A percentile compares a stretch with the other conserved stretches of the same genome.
Evolutionary conservation across 345 rosid species (phyloP).

Genomic region (Rhodamnia argentea): DNA sequence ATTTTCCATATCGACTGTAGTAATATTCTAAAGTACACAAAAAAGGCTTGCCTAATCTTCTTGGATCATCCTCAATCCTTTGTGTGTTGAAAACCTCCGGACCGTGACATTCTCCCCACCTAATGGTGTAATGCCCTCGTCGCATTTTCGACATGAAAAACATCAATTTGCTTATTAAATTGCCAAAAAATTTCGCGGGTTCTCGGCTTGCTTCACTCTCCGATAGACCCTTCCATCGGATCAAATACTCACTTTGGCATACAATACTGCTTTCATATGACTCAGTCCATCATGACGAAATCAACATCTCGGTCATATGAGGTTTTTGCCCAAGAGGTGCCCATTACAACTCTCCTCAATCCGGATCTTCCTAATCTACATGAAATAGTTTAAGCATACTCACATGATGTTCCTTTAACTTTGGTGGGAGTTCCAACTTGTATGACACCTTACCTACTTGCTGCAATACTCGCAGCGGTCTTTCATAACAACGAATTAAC

Average conservation of each 20-base stretch:
- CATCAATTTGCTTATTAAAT: background rate
- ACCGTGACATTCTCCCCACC: background rate
- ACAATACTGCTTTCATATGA: background rate
- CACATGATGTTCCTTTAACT: background rate
- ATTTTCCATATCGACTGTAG: background rate
- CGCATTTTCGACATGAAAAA: background rate
- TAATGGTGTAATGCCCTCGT: background rate
- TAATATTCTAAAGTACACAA: background rate
- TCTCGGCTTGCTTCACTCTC: background rate
- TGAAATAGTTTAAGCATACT: background rate
- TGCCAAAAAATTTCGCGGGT: background rate
- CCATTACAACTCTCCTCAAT: background rate
- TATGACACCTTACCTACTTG: background rate
- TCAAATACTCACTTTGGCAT: background rate
- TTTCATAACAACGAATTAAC: background rate
- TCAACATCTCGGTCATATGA: background rate
- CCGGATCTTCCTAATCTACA: background rate
- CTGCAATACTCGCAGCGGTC: background rate
- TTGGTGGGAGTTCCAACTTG: background rate
- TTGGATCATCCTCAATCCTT: background rate
- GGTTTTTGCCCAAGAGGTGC: background rate
- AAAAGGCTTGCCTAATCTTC: background rate
- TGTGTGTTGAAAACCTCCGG: background rate
- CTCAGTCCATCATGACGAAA: background rate
- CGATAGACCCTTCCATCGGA: accelerated